These are phyloP conservation scores for Macrolepiota fuliginosa DNA, from an alignment of 768 basidiomycete genomes.

Conservation along the genomic window DNA sequence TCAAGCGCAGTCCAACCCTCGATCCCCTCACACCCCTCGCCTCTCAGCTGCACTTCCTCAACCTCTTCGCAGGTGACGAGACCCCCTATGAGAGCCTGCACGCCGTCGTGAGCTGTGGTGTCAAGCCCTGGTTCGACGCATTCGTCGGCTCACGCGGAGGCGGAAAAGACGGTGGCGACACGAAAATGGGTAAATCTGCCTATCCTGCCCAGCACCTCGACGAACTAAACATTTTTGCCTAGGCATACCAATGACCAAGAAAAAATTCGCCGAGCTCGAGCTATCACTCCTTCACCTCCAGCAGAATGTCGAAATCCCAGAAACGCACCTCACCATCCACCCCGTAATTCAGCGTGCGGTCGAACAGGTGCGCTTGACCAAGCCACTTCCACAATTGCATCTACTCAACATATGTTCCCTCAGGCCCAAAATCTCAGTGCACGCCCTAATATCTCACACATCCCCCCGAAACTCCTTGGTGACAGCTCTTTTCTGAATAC, in stretches of 20 bases:
- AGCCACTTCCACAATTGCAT: not conserved
- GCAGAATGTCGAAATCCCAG: conserved; percentile 98
- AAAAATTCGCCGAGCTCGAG: conserved; percentile 98
- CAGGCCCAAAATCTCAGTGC: conserved; percentile 49
- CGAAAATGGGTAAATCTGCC: conserved; percentile 30
- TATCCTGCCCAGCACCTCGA: not conserved
- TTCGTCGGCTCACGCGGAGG: conserved; percentile 84
- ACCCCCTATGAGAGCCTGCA: conserved; percentile 96
- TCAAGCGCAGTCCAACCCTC: not conserved
- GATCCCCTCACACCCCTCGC: not conserved
- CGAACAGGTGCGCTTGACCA: conserved; percentile 48
- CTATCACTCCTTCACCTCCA: conserved; percentile 83
- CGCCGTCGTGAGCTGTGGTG: conserved; percentile 90
- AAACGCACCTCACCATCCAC: conserved; percentile 86
- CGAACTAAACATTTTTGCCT: not conserved
- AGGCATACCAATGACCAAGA: conserved; percentile 97
- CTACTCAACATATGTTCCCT: not conserved
- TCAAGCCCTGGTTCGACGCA: conserved; percentile 98
- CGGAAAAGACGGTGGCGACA: conserved; percentile 65
- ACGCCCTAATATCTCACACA: conserved; percentile 74
- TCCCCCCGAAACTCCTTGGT: conserved; percentile 69
- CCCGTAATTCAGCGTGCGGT: conserved; percentile 87
- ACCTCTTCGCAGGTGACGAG: conserved; percentile 42
- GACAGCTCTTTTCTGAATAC: conserved; percentile 93
- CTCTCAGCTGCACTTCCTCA: not conserved